Conservation (phyloP, 1,284 basidiomycete species). For the Cryptococcus amylolentus region DNA sequence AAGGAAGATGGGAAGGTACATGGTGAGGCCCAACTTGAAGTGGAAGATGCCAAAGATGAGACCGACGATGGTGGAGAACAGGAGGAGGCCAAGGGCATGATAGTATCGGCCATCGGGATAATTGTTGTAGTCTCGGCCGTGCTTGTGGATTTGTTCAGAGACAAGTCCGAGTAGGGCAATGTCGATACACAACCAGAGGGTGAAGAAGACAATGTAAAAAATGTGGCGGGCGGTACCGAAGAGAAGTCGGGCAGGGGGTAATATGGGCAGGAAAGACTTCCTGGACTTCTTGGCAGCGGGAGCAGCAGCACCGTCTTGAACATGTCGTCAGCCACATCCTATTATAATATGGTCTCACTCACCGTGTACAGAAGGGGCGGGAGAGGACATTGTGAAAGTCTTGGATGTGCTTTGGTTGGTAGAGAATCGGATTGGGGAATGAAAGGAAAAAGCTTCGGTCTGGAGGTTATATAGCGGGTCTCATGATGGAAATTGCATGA, state of each 20-base stretch:
- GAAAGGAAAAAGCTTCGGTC: too few relatives aligned
- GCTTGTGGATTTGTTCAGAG: conserved; percentile 37
- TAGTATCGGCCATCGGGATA: conserved; percentile 30
- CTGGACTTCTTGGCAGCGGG: neutral
- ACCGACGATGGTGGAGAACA: conserved; percentile 36
- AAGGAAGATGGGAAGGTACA: conserved; percentile 34
- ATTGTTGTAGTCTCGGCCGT: conserved; percentile 19
- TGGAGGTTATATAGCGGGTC: too few relatives aligned
- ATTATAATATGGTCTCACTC: neutral
- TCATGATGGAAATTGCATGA: too few relatives aligned
- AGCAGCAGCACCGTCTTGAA: neutral
- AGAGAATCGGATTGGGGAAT: too few relatives aligned
- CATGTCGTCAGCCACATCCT: neutral
- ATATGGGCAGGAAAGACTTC: neutral
- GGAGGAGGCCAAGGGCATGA: conserved; percentile 35
- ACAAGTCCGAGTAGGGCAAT: conserved; percentile 47
- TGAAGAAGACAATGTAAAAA: conserved; percentile 55
- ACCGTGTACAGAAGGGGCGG: neutral
- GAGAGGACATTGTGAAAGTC: neutral
- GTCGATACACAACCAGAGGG: conserved; percentile 56
- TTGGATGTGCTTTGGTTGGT: too few relatives aligned
- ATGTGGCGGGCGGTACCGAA: conserved; percentile 11
- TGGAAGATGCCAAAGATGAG: conserved; percentile 37
- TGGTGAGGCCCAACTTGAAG: conserved; percentile 22
- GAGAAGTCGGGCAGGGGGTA: neutral